These are phyloP conservation scores for Phaffia tasmanica DNA, from an alignment of 768 basidiomycete genomes.

Conservation along the genomic window DNA sequence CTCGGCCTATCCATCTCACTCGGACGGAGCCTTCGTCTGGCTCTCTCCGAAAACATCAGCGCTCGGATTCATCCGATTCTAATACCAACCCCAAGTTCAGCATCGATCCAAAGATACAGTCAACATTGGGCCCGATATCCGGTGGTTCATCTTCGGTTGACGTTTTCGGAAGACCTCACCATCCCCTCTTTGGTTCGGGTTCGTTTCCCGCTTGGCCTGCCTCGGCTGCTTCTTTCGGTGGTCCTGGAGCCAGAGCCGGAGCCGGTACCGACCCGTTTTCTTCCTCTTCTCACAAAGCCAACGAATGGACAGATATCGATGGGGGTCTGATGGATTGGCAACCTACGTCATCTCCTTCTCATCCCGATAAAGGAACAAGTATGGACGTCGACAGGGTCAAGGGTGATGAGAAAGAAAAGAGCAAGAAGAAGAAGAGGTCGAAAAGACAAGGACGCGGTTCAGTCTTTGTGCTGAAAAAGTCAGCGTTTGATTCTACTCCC, in stretches of 20 bases:
- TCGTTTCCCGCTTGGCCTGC: slow-evolving; percentile 5
- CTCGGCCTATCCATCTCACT: slow-evolving; percentile 13
- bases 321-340: too few relatives aligned
- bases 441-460: too few relatives aligned
- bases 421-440: not conserved
- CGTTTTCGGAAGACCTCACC: slow-evolving; percentile 8
- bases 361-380: too few relatives aligned
- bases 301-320: too few relatives aligned
- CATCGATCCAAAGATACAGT: not conserved
- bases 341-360: not conserved
- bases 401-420: not conserved
- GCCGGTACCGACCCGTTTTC: too few relatives aligned
- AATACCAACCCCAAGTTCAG: not conserved
- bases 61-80: not conserved
- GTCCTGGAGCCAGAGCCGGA: too few relatives aligned
- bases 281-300: too few relatives aligned
- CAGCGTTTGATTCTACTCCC: not conserved
- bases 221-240: too few relatives aligned
- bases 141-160: not conserved
- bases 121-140: not conserved
- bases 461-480: too few relatives aligned
- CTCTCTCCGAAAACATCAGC: not conserved
- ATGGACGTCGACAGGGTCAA: not conserved
- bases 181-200: slow-evolving; percentile 12
- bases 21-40: not conserved